Conservation (phyloP, 306 rosid species). For the Citrullus colocynthis region DNA sequence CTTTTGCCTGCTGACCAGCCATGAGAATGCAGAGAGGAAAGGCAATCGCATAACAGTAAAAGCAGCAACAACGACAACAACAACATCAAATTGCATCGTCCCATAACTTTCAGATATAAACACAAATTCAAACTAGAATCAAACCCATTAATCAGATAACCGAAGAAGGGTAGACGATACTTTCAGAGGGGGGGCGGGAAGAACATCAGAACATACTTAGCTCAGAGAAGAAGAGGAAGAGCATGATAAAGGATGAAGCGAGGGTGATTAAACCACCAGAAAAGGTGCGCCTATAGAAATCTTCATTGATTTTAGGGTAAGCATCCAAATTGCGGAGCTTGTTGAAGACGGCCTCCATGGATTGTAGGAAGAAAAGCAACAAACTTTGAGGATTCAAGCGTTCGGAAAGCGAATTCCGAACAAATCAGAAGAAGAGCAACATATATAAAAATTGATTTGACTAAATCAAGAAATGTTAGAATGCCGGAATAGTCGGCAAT, state of each 20-base stretch:
- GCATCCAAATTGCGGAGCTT: conserved; percentile 91
- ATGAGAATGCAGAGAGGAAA: neutral
- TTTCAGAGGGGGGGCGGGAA: no score
- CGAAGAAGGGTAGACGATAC: no score
- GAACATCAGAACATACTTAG: conserved; percentile 37
- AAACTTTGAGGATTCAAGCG: neutral
- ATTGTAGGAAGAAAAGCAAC: neutral
- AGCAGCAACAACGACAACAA: neutral
- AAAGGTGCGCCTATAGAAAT: conserved; percentile 70
- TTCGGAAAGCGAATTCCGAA: neutral
- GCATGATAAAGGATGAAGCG: conserved; percentile 51
- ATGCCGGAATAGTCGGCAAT: neutral
- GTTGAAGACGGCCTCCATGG: conserved; percentile 45
- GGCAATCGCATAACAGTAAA: neutral
- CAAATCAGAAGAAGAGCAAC: neutral
- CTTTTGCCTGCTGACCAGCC: neutral
- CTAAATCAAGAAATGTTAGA: conserved; percentile 2
- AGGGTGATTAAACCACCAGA: conserved; percentile 84
- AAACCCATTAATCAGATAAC: neutral
- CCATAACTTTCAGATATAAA: neutral
- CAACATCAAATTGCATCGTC: neutral
- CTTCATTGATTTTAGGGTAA: conserved; percentile 89
- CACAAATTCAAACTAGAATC: neutral
- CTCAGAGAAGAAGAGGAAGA: conserved; percentile 76
- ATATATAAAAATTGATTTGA: conserved; percentile 3